Evolutionary conservation across 2,329 filamentous ascomycete genomes (phyloP).

Genomic region (Fusarium sp.): DNA sequence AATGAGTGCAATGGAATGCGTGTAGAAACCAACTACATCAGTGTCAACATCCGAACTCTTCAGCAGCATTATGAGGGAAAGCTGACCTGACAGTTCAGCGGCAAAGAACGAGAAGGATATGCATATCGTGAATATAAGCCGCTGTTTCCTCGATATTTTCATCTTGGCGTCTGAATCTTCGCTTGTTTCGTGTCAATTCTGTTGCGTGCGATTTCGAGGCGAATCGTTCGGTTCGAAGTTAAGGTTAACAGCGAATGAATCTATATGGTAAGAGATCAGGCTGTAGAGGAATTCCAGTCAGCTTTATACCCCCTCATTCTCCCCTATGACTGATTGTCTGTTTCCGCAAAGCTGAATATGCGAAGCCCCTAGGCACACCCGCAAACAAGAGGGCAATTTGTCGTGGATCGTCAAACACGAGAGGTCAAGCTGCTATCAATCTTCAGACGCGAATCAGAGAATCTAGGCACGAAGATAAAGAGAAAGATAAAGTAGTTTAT

Average conservation of each 20-base stretch:
- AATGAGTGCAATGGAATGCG: slow-evolving; percentile 75
- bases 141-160: slow-evolving; percentile 53
- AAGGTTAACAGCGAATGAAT: background rate
- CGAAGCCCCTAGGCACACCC: background rate
- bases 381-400: slow-evolving; percentile 25
- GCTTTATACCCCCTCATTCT: background rate
- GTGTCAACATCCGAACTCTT: background rate
- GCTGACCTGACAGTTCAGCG: slow-evolving; percentile 61
- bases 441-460: background rate
- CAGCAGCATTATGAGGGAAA: background rate
- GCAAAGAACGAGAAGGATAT: slow-evolving; percentile 64
- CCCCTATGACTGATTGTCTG: slow-evolving; percentile 15
- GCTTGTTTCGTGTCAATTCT: background rate
- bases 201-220: background rate
- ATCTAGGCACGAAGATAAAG: background rate
- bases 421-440: background rate
- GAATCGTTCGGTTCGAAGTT: background rate
- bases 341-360: slow-evolving; percentile 2
- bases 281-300: background rate
- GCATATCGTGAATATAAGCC: slow-evolving; percentile 59
- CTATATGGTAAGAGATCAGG: too few species aligned
- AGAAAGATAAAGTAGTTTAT: slow-evolving; percentile 19
- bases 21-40: slow-evolving; percentile 71
- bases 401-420: background rate
- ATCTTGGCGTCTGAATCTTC: background rate